phyloP scores from a whole-genome alignment of 148 eudicot species.

The Fallopia convolvulus region DNA sequence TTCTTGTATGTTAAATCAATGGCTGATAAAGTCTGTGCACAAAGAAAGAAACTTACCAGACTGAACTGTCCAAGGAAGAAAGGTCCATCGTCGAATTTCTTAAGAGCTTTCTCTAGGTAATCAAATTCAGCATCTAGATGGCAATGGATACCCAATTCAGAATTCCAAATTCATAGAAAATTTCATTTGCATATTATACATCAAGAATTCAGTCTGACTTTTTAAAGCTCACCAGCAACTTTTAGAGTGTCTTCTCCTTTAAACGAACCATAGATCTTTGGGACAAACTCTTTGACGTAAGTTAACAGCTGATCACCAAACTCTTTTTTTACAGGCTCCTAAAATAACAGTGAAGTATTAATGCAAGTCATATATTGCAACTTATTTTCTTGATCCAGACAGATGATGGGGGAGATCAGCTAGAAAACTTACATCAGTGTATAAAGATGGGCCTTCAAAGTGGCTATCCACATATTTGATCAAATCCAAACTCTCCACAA shows the following conservation, averaged over 20 bases:
- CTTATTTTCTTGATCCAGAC: background rate
- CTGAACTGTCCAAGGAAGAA: slow-evolving; percentile 87
- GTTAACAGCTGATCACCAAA: slow-evolving; percentile 59
- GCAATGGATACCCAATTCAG: background rate
- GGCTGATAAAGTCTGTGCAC: background rate
- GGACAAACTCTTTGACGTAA: slow-evolving; percentile 27
- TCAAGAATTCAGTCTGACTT: background rate
- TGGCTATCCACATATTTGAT: slow-evolving; percentile 53
- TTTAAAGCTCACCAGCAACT: slow-evolving; percentile 35
- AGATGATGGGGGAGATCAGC: background rate
- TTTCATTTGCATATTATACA: background rate
- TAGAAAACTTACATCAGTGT: slow-evolving; percentile 44
- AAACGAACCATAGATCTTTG: slow-evolving; percentile 22
- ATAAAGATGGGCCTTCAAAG: slow-evolving; percentile 69
- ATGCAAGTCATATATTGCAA: background rate
- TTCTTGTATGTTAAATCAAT: background rate
- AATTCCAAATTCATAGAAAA: background rate
- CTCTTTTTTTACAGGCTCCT: slow-evolving; percentile 65
- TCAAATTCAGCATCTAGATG: slow-evolving; percentile 49
- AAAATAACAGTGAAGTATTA: background rate
- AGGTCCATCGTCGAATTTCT: slow-evolving; percentile 69
- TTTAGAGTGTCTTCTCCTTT: slow-evolving; percentile 37
- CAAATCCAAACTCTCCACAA: slow-evolving; percentile 71
- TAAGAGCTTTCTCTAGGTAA: slow-evolving; percentile 62
- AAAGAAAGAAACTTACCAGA: slow-evolving; percentile 35